phyloP scores from a whole-genome alignment of 129 eudicot species.

The carrot (Daucus carota) region DH1_v3.0 NC_030384.2:47754001-47754500 shows the following conservation, averaged over 20 bases:
- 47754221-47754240: too few relatives aligned
- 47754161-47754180: too few relatives aligned
- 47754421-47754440: too few relatives aligned
- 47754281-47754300: too few relatives aligned
- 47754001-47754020: neutral
- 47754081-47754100: neutral
- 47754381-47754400: too few relatives aligned
- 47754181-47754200: too few relatives aligned
- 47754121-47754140: neutral
- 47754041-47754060: neutral
- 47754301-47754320: neutral
- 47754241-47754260: too few relatives aligned
- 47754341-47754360: neutral
- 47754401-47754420: too few relatives aligned
- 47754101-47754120: neutral
- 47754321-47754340: neutral
- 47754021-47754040: neutral
- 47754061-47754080: neutral
- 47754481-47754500: neutral
- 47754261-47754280: too few relatives aligned
- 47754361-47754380: too few relatives aligned
- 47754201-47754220: neutral
- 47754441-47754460: neutral
- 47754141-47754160: neutral
- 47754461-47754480: neutral